These are phyloP conservation scores for Claviceps sp. DNA, from an alignment of 2,329 filamentous ascomycete genomes.

Conservation along the genomic window DNA sequence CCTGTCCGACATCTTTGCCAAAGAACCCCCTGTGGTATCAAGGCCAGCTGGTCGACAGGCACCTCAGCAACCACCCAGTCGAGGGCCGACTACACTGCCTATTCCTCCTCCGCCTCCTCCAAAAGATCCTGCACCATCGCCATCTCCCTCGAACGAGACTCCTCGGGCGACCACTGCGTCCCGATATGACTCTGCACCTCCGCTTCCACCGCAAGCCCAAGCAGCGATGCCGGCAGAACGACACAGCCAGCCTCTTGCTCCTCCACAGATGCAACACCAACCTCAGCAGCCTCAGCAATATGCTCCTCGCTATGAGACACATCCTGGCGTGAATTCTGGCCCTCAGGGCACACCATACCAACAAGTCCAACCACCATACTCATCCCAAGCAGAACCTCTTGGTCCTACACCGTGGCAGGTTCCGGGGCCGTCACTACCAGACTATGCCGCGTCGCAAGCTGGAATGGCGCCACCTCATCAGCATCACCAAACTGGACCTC, in stretches of 20 bases:
- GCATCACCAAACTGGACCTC: constrained; percentile 6
- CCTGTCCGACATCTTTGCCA: constrained; percentile 76
- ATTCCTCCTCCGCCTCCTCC: constrained; percentile 51
- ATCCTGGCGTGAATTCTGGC: not conserved
- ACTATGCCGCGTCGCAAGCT: constrained; percentile 4
- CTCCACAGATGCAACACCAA: constrained; percentile 3
- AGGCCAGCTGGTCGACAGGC: constrained; percentile 37
- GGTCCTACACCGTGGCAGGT: constrained; percentile 11
- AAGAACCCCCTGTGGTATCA: constrained; percentile 83
- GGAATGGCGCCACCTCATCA: constrained; percentile 2
- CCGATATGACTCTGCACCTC: constrained; percentile 35
- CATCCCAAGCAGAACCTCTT: constrained; percentile 3
- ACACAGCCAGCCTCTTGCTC: constrained; percentile 8
- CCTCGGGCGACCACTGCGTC: constrained; percentile 15
- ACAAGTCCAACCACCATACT: not conserved
- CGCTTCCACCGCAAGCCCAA: constrained; percentile 25
- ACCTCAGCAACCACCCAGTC: constrained; percentile 17
- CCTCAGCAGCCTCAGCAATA: constrained; percentile 9
- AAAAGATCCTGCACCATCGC: constrained; percentile 18
- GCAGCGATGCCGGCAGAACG: not conserved
- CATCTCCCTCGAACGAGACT: constrained; percentile 8
- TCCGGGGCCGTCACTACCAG: constrained; percentile 8
- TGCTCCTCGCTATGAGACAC: not conserved
- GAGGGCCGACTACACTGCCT: constrained; percentile 52
- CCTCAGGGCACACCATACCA: constrained; percentile 2